Evolutionary conservation across 2,329 filamentous ascomycete genomes (phyloP).

Genomic region (Ascochyta fabae): DNA sequence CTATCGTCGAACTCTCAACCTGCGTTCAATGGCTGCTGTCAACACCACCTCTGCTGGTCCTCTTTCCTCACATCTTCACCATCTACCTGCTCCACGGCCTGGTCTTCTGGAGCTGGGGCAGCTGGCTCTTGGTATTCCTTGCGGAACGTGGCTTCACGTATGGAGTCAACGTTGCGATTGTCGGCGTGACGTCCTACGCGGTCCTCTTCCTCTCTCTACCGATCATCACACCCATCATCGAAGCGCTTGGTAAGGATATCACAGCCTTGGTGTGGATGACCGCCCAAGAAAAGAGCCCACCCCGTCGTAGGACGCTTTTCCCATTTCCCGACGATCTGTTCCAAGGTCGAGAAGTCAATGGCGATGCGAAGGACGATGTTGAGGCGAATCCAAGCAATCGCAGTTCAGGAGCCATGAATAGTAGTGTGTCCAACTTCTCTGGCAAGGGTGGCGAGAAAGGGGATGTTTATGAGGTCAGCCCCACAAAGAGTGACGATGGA

Average conservation of each 20-base stretch:
- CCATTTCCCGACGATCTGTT: constrained; percentile 37
- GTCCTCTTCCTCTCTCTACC: constrained; percentile 43
- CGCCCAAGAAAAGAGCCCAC: constrained; percentile 45
- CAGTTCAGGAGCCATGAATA: neutral
- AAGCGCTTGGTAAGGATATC: constrained; percentile 50
- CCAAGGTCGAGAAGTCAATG: constrained; percentile 17
- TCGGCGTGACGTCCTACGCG: constrained; percentile 47
- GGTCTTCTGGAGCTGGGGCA: constrained; percentile 54
- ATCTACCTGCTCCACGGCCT: constrained; percentile 58
- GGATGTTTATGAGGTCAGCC: neutral
- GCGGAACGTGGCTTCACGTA: constrained; percentile 40
- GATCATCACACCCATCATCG: constrained; percentile 48
- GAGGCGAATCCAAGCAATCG: constrained; percentile 11
- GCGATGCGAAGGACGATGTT: constrained; percentile 9
- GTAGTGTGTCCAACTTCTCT: neutral
- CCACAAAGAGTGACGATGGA: neutral
- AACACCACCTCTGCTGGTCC: constrained; percentile 47
- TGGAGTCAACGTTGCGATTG: constrained; percentile 44
- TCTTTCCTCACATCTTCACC: constrained; percentile 59
- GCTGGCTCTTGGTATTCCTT: constrained; percentile 47
- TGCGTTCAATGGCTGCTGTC: constrained; percentile 53
- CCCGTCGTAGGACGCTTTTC: constrained; percentile 41
- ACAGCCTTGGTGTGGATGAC: constrained; percentile 47
- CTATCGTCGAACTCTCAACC: constrained; percentile 45
- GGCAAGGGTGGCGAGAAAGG: neutral